Base-by-base conservation (phyloP, 2,329 filamentous ascomycete genomes). In the Stachybotrys elegans region DNA sequence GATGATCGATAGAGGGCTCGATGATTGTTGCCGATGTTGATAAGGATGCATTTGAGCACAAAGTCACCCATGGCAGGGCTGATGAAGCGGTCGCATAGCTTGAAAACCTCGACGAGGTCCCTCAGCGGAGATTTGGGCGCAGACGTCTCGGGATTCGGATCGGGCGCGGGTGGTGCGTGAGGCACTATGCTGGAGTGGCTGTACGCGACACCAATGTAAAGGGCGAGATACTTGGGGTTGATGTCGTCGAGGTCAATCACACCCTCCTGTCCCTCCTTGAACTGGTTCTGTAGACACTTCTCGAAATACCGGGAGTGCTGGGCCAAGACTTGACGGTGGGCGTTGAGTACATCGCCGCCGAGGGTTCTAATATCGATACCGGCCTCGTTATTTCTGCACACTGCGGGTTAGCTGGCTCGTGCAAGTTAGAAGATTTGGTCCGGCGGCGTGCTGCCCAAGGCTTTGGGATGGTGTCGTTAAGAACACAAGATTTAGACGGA, bases 11-110 rank as follows among this genome's bases (percentile, higher is more conserved):
- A 56, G n/a, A 66, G 48, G 4, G 60, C 60, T 7, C 61, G 56
- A 41, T 66, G 63, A 4, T 58, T 56, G 43, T 65, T 57, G 4
- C 51, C 51, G 11, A 65, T 62, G 35, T 53, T 49, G 5, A 54
- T 52, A 31, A 56, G 43, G 39, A 65, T 60, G 43, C 59, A 65
- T 8, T 48, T 40, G n/a, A 50, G 36, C 21, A 66, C 58, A 20
- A 57, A 65, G 0, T 48, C 44, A 3, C 50, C 56, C 55, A 66
- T 64, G 4, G 43, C 27, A 1, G 44, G 42, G 43, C 61, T 62
- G 13, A 65, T 43, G 42, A 66, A 66, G 12, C 61, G 56, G 31
- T 66, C 63, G 43, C 63, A 65, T 9, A 66, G 56, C 50, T 65
- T 66, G 47, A 57, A 63, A 4, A 66, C 63, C 37, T 66, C 62